Percentiles rank a stretch among this genome's conserved stretches.
Evolutionary conservation across 176 grass and related monocot species (phyloP).

Genomic region (Pontederia paniculata): DNA sequence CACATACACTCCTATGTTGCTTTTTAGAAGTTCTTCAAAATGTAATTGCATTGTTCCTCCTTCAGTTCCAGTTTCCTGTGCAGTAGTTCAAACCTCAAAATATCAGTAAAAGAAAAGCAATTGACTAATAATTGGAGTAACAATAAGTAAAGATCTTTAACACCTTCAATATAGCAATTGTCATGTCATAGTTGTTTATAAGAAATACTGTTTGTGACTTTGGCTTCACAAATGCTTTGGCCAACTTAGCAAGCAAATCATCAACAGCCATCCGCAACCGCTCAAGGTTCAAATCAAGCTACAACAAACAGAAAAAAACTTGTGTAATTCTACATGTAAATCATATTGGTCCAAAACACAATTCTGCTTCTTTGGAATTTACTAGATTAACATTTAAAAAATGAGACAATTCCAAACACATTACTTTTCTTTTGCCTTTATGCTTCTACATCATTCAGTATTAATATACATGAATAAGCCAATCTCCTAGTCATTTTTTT

Average conservation of each 20-base stretch:
- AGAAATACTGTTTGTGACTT: conserved; percentile 89
- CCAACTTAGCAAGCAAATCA: conserved; percentile 85
- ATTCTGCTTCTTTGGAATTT: background rate
- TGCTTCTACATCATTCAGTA: too few species aligned
- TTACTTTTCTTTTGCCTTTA: too few species aligned
- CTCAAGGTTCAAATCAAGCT: conserved; percentile 96
- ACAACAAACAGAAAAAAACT: conserved; percentile 19
- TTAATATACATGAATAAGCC: too few species aligned
- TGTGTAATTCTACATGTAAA: conserved; percentile 13
- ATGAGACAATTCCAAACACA: background rate
- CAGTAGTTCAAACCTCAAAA: conserved; percentile 18
- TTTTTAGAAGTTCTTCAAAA: conserved; percentile 93
- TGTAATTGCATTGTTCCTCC: conserved; percentile 81
- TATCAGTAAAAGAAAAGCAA: background rate
- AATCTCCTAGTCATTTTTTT: too few species aligned
- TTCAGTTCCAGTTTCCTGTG: conserved; percentile 82
- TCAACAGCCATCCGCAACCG: conserved; percentile 83
- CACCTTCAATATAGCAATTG: conserved; percentile 80
- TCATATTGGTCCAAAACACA: background rate
- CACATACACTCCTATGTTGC: conserved; percentile 94
- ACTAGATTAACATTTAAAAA: background rate
- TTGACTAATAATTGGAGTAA: background rate
- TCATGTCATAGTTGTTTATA: conserved; percentile 99
- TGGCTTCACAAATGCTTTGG: conserved; percentile 66
- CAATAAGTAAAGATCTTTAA: background rate